Evolutionary conservation across 345 rosid genomes (phyloP).

Genomic region (Trapa bicornis): DNA sequence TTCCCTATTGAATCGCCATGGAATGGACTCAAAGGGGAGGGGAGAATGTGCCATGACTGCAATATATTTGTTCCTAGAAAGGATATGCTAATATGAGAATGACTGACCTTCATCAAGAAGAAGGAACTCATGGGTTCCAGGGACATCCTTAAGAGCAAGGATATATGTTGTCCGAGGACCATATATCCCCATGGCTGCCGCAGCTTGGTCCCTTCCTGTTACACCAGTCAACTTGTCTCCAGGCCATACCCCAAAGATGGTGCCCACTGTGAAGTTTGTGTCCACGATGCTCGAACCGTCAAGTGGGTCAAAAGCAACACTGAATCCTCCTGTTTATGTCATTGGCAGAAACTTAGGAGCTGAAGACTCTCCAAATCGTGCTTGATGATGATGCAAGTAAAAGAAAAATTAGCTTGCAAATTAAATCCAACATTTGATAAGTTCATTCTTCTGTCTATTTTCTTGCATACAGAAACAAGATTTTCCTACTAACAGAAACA

Average conservation of each 20-base stretch:
- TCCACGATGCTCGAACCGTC: conserved; percentile 48
- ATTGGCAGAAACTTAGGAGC: neutral
- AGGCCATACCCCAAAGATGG: conserved; percentile 98
- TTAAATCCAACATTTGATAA: neutral
- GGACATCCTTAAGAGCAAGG: conserved; percentile 66
- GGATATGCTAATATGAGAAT: neutral
- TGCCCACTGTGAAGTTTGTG: conserved; percentile 85
- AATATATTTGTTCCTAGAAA: neutral
- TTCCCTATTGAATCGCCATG: conserved; percentile 60
- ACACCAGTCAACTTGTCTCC: conserved; percentile 84
- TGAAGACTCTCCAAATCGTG: neutral
- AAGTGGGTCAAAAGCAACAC: conserved; percentile 14
- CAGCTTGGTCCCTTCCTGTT: conserved; percentile 72
- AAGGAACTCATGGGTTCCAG: conserved; percentile 96
- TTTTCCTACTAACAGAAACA: neutral
- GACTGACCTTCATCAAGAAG: conserved; percentile 92
- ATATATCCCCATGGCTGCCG: conserved; percentile 92
- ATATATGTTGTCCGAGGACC: conserved; percentile 94
- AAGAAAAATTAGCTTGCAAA: neutral
- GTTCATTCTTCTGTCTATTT: neutral
- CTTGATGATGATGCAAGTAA: neutral
- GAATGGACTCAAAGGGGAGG: neutral
- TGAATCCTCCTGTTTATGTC: conserved; percentile 13
- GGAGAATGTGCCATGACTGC: neutral
- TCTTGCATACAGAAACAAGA: neutral